Base-by-base conservation (phyloP, 495 filamentous ascomycete species). In the Opeltia flavorubescens region DNA sequence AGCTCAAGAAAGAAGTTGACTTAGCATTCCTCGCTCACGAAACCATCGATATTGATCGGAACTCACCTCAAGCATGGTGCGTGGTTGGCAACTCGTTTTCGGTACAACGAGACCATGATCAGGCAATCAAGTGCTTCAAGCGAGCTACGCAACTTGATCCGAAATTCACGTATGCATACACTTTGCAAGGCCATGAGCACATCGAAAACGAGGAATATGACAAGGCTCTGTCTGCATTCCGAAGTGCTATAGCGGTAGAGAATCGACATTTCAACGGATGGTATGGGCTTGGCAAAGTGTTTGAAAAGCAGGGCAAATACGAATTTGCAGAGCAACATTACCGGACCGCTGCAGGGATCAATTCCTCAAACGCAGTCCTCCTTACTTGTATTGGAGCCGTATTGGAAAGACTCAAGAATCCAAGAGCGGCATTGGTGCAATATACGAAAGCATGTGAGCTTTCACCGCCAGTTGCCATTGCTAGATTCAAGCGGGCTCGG, bases 161-260 rank as follows among this genome's bases (percentile, higher is more conserved):
- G 5, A 81, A 78, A 30, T 94, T 95, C 62, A 89, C 91, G 2
- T 98, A 98, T 58, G 89, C 86, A 6, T 95, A 86, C 59, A 95
- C 93, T 1, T 67, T 98, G 7, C 89, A 95, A 58, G 91, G 91
- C 1, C 91, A 98, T 58, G 91, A 98, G 59, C 86, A 94, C 61
- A 81, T 95, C n/a, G 74, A 81, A 20, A 96, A 94, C 49, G 91
- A 98, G 57, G 91, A 98, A 62, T 95, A 86, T 56, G 89, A 95
- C 66, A 95, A 94, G 52, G 91, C 91, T 1, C 71, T 93, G 11
- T 75, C 77, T 27, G 77, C 84, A 11, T 98, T 95, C 59, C 77
- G 91, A 30, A 71, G 75, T 24, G 86, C 84, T 2, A 81, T 96
- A 50, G 72, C 78, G 27, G 86, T 85, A 0, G 89, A 98, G 53